phyloP scores from a whole-genome alignment of 2,329 filamentous ascomycete genomes.

The Polychaeton citri region DNA sequence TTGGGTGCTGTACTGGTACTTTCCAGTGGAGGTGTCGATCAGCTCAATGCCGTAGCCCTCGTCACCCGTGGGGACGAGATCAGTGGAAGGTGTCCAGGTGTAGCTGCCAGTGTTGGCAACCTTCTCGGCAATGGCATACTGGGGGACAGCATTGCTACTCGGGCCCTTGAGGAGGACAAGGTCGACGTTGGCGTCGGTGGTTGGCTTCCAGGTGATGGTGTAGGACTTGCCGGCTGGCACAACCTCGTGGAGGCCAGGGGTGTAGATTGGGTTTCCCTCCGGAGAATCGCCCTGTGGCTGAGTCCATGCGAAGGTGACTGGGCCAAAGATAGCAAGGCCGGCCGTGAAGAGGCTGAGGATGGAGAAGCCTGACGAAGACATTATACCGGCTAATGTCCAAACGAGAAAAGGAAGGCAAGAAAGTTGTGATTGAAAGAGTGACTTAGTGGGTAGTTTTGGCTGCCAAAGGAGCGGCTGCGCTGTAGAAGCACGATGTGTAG shows the following conservation, averaged over 20 bases:
- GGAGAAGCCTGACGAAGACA: conserved; percentile 2
- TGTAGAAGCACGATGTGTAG: background rate
- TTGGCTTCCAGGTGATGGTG: conserved; percentile 45
- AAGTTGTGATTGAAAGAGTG: conserved; percentile 7
- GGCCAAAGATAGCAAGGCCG: conserved; percentile 34
- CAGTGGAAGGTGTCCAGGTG: conserved; percentile 39
- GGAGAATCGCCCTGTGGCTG: conserved; percentile 18
- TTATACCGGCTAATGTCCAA: background rate
- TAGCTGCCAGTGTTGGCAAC: conserved; percentile 44
- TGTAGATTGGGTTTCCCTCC: conserved; percentile 41
- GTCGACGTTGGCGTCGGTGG: conserved; percentile 37
- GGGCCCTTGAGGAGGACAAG: conserved; percentile 48
- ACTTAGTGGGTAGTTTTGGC: too few species aligned
- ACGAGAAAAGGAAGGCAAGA: too few species aligned
- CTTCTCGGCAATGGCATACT: conserved; percentile 37
- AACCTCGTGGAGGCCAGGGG: conserved; percentile 37
- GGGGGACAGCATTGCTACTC: conserved; percentile 38
- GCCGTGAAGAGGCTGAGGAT: conserved; percentile 39
- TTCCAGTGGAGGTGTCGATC: conserved; percentile 44
- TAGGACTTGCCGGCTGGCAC: conserved; percentile 44
- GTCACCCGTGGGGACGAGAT: conserved; percentile 27
- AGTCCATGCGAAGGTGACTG: conserved; percentile 36
- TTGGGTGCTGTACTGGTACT: conserved; percentile 50
- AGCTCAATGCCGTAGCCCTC: conserved; percentile 49
- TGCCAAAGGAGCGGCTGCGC: too few species aligned